These are phyloP conservation scores for Pyracantha coccinea DNA, from an alignment of 331 rosid genomes.

Conservation along the genomic window DNA sequence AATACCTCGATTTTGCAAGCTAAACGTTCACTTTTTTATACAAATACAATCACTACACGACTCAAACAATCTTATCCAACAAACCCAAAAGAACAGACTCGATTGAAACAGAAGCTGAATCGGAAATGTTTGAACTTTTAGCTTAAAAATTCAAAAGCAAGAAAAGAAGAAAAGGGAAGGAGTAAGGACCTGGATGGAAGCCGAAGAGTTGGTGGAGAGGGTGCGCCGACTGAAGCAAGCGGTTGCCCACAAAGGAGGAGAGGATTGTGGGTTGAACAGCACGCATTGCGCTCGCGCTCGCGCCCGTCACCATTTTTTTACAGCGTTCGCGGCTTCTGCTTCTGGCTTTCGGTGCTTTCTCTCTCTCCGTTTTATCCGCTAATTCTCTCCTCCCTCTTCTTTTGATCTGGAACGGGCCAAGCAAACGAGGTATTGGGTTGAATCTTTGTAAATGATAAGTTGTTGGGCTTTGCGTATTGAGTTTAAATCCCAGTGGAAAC, in stretches of 20 bases:
- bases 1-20: background rate
- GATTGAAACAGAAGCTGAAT: background rate
- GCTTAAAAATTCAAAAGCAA: background rate
- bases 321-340: background rate
- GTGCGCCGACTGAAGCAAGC: slow-evolving; percentile 39
- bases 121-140: background rate
- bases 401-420: background rate
- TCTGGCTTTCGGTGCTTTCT: background rate
- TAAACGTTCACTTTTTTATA: background rate
- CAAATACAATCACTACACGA: background rate
- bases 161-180: background rate
- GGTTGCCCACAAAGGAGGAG: slow-evolving; percentile 45
- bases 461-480: background rate
- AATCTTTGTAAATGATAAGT: background rate
- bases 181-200: slow-evolving; percentile 41
- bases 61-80: background rate
- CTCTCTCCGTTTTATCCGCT: background rate
- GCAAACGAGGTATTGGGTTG: background rate
- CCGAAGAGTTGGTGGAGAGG: slow-evolving; percentile 56
- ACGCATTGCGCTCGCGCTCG: slow-evolving; percentile 29
- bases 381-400: background rate
- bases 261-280: slow-evolving; percentile 34
- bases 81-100: background rate
- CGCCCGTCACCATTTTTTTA: slow-evolving; percentile 16
- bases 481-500: background rate